Conservation (phyloP, 1,284 basidiomycete species). For the Microbotryum scabiosae region DNA sequence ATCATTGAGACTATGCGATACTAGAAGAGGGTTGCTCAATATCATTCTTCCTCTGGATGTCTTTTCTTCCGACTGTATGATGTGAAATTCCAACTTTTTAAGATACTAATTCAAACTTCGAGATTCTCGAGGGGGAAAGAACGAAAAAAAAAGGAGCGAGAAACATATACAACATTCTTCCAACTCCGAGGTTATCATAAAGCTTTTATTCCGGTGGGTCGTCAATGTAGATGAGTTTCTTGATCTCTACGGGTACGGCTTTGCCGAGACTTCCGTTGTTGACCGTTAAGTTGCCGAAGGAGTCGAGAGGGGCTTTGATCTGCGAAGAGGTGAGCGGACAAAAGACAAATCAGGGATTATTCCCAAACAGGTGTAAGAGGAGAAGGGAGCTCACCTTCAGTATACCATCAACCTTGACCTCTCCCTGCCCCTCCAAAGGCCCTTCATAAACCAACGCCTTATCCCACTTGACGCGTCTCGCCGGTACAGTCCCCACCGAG, state of each 20-base stretch:
- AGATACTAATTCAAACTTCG: neutral
- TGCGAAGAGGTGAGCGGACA: neutral
- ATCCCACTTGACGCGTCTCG: slow-evolving; percentile 21
- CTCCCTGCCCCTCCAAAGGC: neutral
- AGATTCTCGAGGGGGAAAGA: neutral
- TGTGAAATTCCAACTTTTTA: neutral
- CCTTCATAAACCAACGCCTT: slow-evolving; percentile 27
- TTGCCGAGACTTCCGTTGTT: slow-evolving; percentile 10
- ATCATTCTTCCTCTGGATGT: neutral
- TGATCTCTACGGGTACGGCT: slow-evolving; percentile 19
- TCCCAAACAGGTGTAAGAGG: neutral
- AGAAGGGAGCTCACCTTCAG: slow-evolving; percentile 14
- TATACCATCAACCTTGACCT: slow-evolving; percentile 5
- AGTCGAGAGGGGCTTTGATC: slow-evolving; percentile 14
- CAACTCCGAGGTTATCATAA: neutral
- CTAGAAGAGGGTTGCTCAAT: slow-evolving; percentile 37
- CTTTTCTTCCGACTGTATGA: too few species aligned
- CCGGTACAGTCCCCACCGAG: neutral
- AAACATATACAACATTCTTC: neutral
- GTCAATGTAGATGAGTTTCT: slow-evolving; percentile 31
- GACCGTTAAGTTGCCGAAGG: slow-evolving; percentile 30
- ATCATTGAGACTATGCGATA: slow-evolving; percentile 73
- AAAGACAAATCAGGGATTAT: neutral
- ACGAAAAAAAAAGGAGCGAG: neutral
- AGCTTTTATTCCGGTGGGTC: slow-evolving; percentile 17